These are phyloP conservation scores for Carallia pectinifolia DNA, from an alignment of 345 rosid genomes.

Conservation along the genomic window DNA sequence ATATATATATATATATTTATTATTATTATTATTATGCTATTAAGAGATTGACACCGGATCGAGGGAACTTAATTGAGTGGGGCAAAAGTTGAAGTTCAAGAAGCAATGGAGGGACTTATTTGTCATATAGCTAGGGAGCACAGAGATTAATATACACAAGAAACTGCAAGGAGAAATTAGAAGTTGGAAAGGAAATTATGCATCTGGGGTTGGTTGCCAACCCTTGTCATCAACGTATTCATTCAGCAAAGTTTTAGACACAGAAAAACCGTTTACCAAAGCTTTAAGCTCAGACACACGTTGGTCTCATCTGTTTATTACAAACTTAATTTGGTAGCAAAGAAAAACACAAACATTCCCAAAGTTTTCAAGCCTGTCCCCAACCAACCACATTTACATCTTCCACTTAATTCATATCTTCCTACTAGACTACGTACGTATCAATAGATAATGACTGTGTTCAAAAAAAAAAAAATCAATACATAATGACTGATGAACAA, in stretches of 20 bases:
- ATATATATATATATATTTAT: too few species aligned
- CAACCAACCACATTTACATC: slow-evolving; percentile 29
- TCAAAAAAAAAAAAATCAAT: too few species aligned
- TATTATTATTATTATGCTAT: too few species aligned
- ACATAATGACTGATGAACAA: too few species aligned
- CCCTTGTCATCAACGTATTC: slow-evolving; percentile 21
- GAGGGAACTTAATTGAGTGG: background rate
- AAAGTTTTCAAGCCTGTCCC: slow-evolving; percentile 36
- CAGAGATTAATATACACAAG: background rate
- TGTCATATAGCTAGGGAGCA: background rate
- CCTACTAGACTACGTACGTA: background rate
- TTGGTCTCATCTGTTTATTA: background rate
- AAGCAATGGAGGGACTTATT: background rate
- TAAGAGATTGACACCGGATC: too few species aligned
- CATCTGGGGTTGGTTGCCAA: slow-evolving; percentile 45
- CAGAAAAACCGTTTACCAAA: slow-evolving; percentile 24
- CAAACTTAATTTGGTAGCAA: background rate
- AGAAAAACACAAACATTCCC: background rate
- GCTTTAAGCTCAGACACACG: background rate
- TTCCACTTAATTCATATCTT: background rate
- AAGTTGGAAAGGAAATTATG: slow-evolving; percentile 26
- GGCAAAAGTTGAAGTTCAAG: background rate
- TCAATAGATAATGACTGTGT: too few species aligned
- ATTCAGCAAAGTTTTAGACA: background rate
- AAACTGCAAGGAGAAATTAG: background rate